Base-by-base conservation (phyloP, 2,329 filamentous ascomycete species). In the Colletotrichum sp. region DNA sequence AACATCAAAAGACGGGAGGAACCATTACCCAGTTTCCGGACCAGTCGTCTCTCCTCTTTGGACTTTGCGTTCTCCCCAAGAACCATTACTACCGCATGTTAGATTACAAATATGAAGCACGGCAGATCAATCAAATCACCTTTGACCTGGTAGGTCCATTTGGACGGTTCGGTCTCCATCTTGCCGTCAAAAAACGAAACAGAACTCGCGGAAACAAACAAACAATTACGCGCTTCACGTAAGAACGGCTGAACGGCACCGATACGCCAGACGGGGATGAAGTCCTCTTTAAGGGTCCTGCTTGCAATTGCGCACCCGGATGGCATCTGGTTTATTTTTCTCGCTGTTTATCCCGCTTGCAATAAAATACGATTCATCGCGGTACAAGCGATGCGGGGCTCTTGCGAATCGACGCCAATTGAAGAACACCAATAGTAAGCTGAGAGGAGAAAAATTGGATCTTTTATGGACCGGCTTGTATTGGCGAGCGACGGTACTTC, bases 21-120 rank as follows among this genome's bases (percentile, higher is more conserved):
- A 29, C 7, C 21, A 61, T 3, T 66, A 81, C 80, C 80, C 24
- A 81, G 54, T 58, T 82, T 82, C 7, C 76, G 76, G 11, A 82
- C 76, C 6, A 82, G 76, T 9, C 75, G 76, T 18, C 76, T 76
- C 31, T 82, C 80, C 27, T 81, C 80, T 47, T 68, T 74, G 51
- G 66, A 68, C 34, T 68, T 68, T 31, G 66, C 66, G 15, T n/a
- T 57, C n/a, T 68, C 66, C 55, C 66, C 66, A 24, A 68, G 66
- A 18, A 68, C 59, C 66, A 68, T 68, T 13, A 61, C 66, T 68
- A 18, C n/a, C 9, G 21, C 47, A 57, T 16, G 63, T 66, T 33
- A 66, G 63, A 8, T 24, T 21, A 21, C 47, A 36, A 24, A 51
- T 31, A 36, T 29, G 29, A 66, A 31, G 27, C 62, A 13, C 27